Conservation (phyloP, 1,139 yeast species). For the Geotrichum carabidarum region DNA sequence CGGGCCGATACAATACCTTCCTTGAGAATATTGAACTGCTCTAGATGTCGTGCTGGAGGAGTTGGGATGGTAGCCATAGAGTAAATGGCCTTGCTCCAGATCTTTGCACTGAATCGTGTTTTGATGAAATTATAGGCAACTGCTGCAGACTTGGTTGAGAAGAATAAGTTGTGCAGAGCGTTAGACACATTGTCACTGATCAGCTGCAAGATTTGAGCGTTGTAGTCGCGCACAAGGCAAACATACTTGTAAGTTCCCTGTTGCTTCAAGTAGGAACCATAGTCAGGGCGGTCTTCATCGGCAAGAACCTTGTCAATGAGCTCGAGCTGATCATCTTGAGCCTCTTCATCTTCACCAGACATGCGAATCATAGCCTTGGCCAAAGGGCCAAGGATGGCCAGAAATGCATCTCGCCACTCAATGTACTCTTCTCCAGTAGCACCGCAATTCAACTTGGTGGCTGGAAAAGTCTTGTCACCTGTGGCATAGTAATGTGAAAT, state of each 20-base stretch:
- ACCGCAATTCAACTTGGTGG: slow-evolving; percentile 10
- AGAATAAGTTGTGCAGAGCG: slow-evolving; percentile 8
- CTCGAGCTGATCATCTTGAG: slow-evolving; percentile 15
- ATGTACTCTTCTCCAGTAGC: slow-evolving; percentile 14
- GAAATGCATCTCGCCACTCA: slow-evolving; percentile 14
- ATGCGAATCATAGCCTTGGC: slow-evolving; percentile 14
- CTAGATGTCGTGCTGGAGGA: slow-evolving; percentile 10
- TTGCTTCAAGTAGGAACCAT: slow-evolving; percentile 5
- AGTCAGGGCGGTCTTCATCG: slow-evolving; percentile 13
- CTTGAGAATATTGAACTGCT: slow-evolving; percentile 15
- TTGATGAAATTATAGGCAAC: slow-evolving; percentile 14
- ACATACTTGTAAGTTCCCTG: slow-evolving; percentile 15
- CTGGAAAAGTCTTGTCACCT: slow-evolving; percentile 7
- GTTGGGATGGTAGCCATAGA: slow-evolving; percentile 15
- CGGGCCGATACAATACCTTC: slow-evolving; percentile 10
- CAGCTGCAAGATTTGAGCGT: slow-evolving; percentile 10
- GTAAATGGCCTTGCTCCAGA: slow-evolving; percentile 15
- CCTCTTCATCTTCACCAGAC: slow-evolving; percentile 16
- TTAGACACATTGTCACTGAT: slow-evolving; percentile 13
- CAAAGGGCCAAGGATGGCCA: slow-evolving; percentile 8
- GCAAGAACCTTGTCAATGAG: slow-evolving; percentile 13
- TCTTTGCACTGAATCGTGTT: slow-evolving; percentile 13
- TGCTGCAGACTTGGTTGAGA: slow-evolving; percentile 12
- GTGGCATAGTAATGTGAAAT: slow-evolving; percentile 5
- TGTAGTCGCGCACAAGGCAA: slow-evolving; percentile 12